Evolutionary conservation across 2,329 filamentous ascomycete genomes (phyloP).

Genomic region (Beauveria pseudobassiana): DNA sequence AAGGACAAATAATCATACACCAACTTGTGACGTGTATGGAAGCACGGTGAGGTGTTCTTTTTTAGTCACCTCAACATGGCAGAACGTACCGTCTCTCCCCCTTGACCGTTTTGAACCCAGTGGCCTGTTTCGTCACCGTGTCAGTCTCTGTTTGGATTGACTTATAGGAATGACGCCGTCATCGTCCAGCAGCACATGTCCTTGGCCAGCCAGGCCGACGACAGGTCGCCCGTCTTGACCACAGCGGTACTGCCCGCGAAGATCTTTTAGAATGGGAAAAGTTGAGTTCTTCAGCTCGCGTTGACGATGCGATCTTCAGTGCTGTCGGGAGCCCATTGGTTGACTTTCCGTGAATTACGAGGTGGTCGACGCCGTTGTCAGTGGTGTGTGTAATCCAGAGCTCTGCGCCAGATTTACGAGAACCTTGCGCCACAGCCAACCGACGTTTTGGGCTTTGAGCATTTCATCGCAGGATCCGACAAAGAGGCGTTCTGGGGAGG

Average conservation of each 20-base stretch:
- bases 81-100: neutral
- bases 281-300: neutral
- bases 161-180: neutral
- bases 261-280: constrained; percentile 5
- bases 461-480: constrained; percentile 2
- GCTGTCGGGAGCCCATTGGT: constrained; percentile 1
- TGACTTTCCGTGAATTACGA: neutral
- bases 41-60: neutral
- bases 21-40: neutral
- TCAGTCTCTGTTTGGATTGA: neutral
- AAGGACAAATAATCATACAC: neutral
- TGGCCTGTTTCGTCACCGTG: neutral
- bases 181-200: neutral
- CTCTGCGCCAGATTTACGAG: neutral
- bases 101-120: neutral
- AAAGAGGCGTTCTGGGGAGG: neutral
- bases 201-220: neutral
- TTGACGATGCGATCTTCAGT: neutral
- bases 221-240: neutral
- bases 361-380: neutral
- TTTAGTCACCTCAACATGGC: neutral
- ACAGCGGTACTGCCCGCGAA: constrained; percentile 3
- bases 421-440: constrained; percentile 2
- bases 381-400: neutral
- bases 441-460: neutral